Conservation (phyloP, 371 early-diverging fungal species). For the Rhizopus stolonifer region DNA sequence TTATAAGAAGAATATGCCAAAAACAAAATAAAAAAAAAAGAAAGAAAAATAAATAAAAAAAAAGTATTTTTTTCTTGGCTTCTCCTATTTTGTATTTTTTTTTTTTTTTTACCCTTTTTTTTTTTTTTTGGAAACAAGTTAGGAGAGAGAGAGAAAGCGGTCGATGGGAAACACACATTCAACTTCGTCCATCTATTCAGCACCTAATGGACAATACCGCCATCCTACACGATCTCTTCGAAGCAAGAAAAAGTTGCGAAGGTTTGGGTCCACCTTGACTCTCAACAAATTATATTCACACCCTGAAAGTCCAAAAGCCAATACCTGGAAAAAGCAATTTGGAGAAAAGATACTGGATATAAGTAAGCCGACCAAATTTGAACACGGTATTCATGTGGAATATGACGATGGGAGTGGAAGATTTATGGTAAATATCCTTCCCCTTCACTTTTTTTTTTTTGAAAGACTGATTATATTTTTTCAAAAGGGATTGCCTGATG, state of each 20-base stretch:
- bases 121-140: not conserved
- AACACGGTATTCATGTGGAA: slow-evolving; percentile 61
- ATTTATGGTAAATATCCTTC: slow-evolving; percentile 38
- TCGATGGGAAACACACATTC: slow-evolving; percentile 18
- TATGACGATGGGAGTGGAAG: slow-evolving; percentile 51
- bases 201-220: slow-evolving; percentile 9
- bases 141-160: not conserved
- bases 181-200: slow-evolving; percentile 20
- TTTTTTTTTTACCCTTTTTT: not conserved
- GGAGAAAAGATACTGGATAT: slow-evolving; percentile 50
- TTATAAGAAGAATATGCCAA: too few species aligned
- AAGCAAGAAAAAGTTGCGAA: not conserved
- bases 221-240: slow-evolving; percentile 1
- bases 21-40: too few species aligned
- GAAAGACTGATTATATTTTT: too few species aligned
- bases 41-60: too few species aligned
- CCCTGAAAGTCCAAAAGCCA: slow-evolving; percentile 14
- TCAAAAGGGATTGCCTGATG: slow-evolving; percentile 57
- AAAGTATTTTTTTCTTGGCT: too few species aligned
- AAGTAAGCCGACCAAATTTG: slow-evolving; percentile 54
- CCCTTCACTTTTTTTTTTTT: not conserved
- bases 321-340: slow-evolving; percentile 17
- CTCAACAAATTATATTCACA: slow-evolving; percentile 18
- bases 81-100: not conserved
- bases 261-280: slow-evolving; percentile 22